These are phyloP conservation scores for Penicillium canariense DNA, from an alignment of 495 filamentous ascomycete species.

Conservation along the genomic window DNA sequence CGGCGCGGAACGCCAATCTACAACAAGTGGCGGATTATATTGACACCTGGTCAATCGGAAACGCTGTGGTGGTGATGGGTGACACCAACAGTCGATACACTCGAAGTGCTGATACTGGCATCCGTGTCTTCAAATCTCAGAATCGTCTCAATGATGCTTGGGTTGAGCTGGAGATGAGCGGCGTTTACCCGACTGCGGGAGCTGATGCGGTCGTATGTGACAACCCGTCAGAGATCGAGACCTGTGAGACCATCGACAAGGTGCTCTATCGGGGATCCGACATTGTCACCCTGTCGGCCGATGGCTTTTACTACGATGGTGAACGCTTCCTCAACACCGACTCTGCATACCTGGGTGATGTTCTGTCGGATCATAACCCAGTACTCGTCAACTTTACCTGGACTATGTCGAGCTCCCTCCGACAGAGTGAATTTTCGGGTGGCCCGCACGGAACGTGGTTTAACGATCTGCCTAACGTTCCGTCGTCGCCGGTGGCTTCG, in stretches of 20 bases:
- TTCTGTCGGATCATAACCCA: constrained; percentile 63
- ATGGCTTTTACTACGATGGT: constrained; percentile 48
- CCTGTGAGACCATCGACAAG: constrained; percentile 64
- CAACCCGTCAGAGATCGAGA: constrained; percentile 45
- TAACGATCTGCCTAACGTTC: constrained; percentile 46
- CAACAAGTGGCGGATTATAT: constrained; percentile 56
- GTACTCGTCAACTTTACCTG: constrained; percentile 54
- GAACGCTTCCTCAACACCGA: constrained; percentile 52
- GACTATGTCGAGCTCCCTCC: constrained; percentile 36
- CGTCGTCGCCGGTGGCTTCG: constrained; percentile 30
- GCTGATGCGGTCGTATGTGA: constrained; percentile 39
- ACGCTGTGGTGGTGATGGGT: constrained; percentile 58
- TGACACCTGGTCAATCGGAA: constrained; percentile 47
- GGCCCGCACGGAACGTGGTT: constrained; percentile 56
- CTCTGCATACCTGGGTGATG: constrained; percentile 19
- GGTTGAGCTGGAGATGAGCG: constrained; percentile 47
- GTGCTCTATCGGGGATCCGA: constrained; percentile 55
- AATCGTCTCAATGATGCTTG: constrained; percentile 50
- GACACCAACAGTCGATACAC: constrained; percentile 61
- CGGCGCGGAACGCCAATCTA: constrained; percentile 53
- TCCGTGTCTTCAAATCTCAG: constrained; percentile 43
- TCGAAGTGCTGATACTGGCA: constrained; percentile 44
- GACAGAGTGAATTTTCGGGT: constrained; percentile 50
- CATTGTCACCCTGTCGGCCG: constrained; percentile 41
- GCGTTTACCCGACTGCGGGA: constrained; percentile 43